Base-by-base conservation (phyloP, 805 yeast genomes). In the Wickerhamomyces queroliae region DNA sequence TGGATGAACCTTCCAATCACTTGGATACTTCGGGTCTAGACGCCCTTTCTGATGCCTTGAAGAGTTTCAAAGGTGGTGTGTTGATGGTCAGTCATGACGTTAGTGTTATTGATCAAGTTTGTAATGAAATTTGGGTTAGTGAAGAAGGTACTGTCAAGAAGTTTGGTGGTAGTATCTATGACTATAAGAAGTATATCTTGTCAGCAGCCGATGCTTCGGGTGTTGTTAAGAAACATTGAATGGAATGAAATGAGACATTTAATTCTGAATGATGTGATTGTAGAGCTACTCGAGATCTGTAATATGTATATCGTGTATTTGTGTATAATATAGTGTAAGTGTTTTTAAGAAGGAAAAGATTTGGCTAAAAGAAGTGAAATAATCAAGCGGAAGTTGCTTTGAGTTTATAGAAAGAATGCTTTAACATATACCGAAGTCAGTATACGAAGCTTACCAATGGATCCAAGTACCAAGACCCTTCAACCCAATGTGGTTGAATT, bases 81-180 rank as follows among this genome's bases (percentile, higher is more conserved):
- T 72, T 93, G 52, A 89, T 93, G 96, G 99, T 93, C 43, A 85
- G 96, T 37, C 99, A 93, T 74, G 99, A 93, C 70, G 97, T 93
- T 33, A 70, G 89, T 22, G 84, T 91, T 57, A 93, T 93, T 53
- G 78, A 84, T 52, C 73, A 76, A 40, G 96, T 91, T 11, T 88
- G 97, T 69, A 81, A 84, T 43, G 95, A 93, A 61, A 86, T 93
- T 44, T 91, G 96, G 96, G 95, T 89, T 33, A 83, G 95, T 61
- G 99, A 93, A 58, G 73, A 78, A 41, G 93, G 91, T 41, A 70
- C 78, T 2, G 96, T 91, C 27, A 70, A 66, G 52, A 80, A 81
- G 61, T 86, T 86, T 67, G 69, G 65, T 39, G 99, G 99, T 51
- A 69, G 73, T 43, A 93, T 93, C 51, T 76, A 80, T 49, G 98